phyloP scores from a whole-genome alignment of 257 asterid species.

The Solanum dulcamara region DNA sequence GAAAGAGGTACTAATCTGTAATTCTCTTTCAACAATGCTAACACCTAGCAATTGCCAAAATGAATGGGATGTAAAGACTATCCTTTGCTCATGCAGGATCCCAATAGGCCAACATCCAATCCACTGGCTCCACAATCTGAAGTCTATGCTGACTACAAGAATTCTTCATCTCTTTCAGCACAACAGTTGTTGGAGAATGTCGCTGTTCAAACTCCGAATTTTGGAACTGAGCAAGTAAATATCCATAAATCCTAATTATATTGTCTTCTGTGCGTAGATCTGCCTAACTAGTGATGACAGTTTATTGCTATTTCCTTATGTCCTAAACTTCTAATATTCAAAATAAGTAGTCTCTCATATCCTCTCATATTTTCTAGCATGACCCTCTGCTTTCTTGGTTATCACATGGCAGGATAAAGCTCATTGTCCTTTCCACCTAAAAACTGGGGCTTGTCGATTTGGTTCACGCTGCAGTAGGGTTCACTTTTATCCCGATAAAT shows the following conservation, averaged over 20 bases:
- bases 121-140: slow-evolving; percentile 94
- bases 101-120: slow-evolving; percentile 78
- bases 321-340: neutral
- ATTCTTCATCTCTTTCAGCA: slow-evolving; percentile 55
- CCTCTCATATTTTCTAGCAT: neutral
- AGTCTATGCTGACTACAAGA: slow-evolving; percentile 49
- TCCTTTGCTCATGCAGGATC: slow-evolving; percentile 42
- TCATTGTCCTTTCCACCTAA: slow-evolving; percentile 95
- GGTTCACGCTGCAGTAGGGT: slow-evolving; percentile 85
- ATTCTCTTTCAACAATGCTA: neutral
- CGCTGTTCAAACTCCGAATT: slow-evolving; percentile 91
- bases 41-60: neutral
- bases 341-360: neutral
- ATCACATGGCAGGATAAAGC: slow-evolving; percentile 80
- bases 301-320: neutral
- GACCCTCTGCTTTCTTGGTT: slow-evolving; percentile 21
- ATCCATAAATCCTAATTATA: neutral
- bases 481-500: slow-evolving; percentile 92
- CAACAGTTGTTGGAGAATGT: slow-evolving; percentile 71
- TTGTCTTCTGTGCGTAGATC: neutral
- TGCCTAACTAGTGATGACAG: neutral
- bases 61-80: neutral
- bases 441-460: slow-evolving; percentile 96
- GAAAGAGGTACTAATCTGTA: slow-evolving; percentile 40
- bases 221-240: slow-evolving; percentile 90